Evolutionary conservation across 2,329 filamentous ascomycete species (phyloP), one percentile per base, ranked within the genome.

Genomic region (Cryphonectria naterciae): DNA sequence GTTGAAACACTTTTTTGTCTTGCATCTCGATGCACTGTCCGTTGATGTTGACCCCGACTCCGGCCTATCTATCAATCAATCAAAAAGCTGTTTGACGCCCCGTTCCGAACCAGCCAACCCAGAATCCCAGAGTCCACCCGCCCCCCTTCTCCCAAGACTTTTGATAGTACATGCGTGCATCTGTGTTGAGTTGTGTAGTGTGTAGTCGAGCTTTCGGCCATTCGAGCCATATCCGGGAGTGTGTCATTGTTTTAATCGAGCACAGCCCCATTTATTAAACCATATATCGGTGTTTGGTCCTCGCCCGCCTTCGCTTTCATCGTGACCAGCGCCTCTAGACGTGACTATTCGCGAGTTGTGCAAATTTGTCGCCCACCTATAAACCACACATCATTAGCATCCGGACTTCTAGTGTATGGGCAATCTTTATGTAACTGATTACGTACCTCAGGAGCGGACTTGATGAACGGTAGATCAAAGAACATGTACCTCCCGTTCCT

Each of bases 401-500:
- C 25, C 35, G 37, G 19, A 13, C 56, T 41, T 61, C 25, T 39
- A 3, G 52, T 22, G 37, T 25, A 41, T 37, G 56, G n/a, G 4
- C 58, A 61, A 0, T 19, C 17, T 62, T 41, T 10, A 32, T 32
- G 19, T 8, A n/a, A 4, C 6, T 25, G 2, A n/a, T 15, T 17
- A 10, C 83, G 80, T 85, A 97, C 94, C 85, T 98, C 94, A 74
- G 94, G 94, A 75, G 92, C 89, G 75, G 91, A 88, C 84, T 97
- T 97, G 82, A 98, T 93, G 77, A 97, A 98, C 37, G 93, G 93
- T 75, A 97, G 86, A 66, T 96, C 93, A 85, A 97, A 98, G 85
- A 99, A 97, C 78, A 90, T 90, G 81, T 95, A 97, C 78, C 91
- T 93, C 68, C 93, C 91, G 79, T 97, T 98, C 85, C 97, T 97